phyloP scores from a whole-genome alignment of 1,139 yeast species.

The Candida anutae region DNA sequence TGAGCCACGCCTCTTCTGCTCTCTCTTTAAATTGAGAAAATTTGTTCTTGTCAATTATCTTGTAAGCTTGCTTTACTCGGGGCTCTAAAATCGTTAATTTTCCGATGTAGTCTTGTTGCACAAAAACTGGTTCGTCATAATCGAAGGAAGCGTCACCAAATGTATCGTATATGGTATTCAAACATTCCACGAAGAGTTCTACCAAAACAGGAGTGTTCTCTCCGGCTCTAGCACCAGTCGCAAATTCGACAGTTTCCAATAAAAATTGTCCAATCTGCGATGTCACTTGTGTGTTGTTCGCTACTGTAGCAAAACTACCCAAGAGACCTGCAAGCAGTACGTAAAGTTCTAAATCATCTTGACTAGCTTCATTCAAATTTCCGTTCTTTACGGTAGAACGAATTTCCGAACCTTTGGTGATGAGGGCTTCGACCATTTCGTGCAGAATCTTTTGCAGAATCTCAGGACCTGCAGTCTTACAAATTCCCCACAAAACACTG shows the following conservation, averaged over 20 bases:
- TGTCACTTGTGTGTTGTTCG: conserved; percentile 41
- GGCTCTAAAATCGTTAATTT: conserved; percentile 40
- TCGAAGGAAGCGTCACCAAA: conserved; percentile 67
- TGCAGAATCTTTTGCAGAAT: conserved; percentile 13
- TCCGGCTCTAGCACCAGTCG: conserved; percentile 5
- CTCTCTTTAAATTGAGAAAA: conserved; percentile 48
- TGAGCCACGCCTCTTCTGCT: conserved; percentile 62
- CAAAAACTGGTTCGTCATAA: conserved; percentile 66
- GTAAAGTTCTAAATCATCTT: conserved; percentile 16
- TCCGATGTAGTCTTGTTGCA: conserved; percentile 41
- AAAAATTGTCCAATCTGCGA: conserved; percentile 40
- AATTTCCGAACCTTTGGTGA: conserved; percentile 13
- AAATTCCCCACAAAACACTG: conserved; percentile 56
- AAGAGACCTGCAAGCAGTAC: conserved; percentile 43
- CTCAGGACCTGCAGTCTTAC: conserved; percentile 37
- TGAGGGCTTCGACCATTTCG: conserved; percentile 19
- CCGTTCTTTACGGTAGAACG: conserved; percentile 6
- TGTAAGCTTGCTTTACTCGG: conserved; percentile 44
- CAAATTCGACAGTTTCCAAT: conserved; percentile 19
- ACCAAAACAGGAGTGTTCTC: conserved; percentile 14
- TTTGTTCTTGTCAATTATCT: conserved; percentile 62
- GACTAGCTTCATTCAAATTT: conserved; percentile 8
- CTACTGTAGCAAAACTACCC: conserved; percentile 45
- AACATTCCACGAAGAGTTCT: conserved; percentile 47
- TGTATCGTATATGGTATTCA: conserved; percentile 65